phyloP scores from a whole-genome alignment of 495 filamentous ascomycete species.

The Penicillium silybi region DNA sequence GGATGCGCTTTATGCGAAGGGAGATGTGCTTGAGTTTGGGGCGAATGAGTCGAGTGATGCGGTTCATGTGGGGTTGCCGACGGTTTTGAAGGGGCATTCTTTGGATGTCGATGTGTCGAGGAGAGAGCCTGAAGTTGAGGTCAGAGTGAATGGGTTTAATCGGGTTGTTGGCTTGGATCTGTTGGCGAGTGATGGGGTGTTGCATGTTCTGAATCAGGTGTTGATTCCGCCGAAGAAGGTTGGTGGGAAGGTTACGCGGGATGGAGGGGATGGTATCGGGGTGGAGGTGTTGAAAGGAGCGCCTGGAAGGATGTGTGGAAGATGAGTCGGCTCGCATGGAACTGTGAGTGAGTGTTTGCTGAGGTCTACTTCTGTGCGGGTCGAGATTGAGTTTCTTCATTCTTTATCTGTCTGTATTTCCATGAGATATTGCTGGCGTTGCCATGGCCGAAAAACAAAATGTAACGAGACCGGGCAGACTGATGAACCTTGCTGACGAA shows the following conservation, averaged over 20 bases:
- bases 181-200: slow-evolving; percentile 66
- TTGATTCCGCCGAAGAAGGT: slow-evolving; percentile 68
- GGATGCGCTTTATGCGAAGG: slow-evolving; percentile 49
- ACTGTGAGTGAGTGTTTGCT: background rate
- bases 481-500: background rate
- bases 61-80: slow-evolving; percentile 62
- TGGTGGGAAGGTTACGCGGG: slow-evolving; percentile 23
- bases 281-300: slow-evolving; percentile 62
- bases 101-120: slow-evolving; percentile 60
- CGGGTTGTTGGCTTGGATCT: slow-evolving; percentile 61
- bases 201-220: slow-evolving; percentile 67
- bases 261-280: slow-evolving; percentile 38
- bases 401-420: slow-evolving; percentile 27
- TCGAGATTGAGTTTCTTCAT: slow-evolving; percentile 20
- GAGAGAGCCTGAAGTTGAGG: slow-evolving; percentile 56
- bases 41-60: slow-evolving; percentile 10
- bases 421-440: slow-evolving; percentile 6
- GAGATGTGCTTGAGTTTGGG: slow-evolving; percentile 21
- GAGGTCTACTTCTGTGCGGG: background rate
- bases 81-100: slow-evolving; percentile 56
- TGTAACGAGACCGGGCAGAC: background rate
- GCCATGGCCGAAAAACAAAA: background rate
- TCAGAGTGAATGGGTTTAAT: slow-evolving; percentile 67
- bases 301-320: slow-evolving; percentile 45
- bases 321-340: slow-evolving; percentile 9